Percentiles rank a stretch among this genome's conserved stretches.
phyloP scores from a whole-genome alignment of 805 yeast genomes.

The Barnettozyma botsteinii region DNA sequence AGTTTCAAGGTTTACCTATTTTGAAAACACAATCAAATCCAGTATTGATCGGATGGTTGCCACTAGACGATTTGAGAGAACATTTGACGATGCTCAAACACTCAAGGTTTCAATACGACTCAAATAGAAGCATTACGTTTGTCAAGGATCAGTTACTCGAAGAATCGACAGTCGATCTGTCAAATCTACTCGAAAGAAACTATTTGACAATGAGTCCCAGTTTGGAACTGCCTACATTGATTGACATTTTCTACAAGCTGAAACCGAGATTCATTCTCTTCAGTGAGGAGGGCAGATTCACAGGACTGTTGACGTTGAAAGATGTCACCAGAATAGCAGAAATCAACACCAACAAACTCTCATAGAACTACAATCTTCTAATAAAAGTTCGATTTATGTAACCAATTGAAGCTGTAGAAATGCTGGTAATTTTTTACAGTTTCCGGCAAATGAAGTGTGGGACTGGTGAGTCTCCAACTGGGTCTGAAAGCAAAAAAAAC shows the following conservation, averaged over 20 bases:
- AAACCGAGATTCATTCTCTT: slow-evolving; percentile 26
- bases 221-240: slow-evolving; percentile 22
- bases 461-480: too few relatives aligned
- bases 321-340: slow-evolving; percentile 16
- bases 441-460: too few relatives aligned
- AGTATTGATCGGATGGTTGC: slow-evolving; percentile 38
- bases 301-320: slow-evolving; percentile 23
- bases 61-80: slow-evolving; percentile 31
- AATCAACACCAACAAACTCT: slow-evolving; percentile 2
- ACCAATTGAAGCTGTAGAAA: too few relatives aligned
- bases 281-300: slow-evolving; percentile 18
- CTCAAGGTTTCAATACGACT: slow-evolving; percentile 1
- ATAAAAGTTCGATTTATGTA: too few relatives aligned
- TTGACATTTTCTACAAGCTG: slow-evolving; percentile 26
- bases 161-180: slow-evolving; percentile 5
- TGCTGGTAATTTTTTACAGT: too few relatives aligned
- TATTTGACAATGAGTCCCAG: slow-evolving; percentile 15
- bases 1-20: slow-evolving; percentile 40
- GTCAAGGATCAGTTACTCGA: background rate
- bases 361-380: too few relatives aligned
- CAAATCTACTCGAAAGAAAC: slow-evolving; percentile 17
- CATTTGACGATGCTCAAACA: slow-evolving; percentile 22
- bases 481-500: too few relatives aligned
- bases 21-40: slow-evolving; percentile 31
- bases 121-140: slow-evolving; percentile 7